A percentile compares a stretch with the other conserved stretches of the same genome.
Evolutionary conservation across 1,284 basidiomycete species (phyloP).

Genomic region (Ceratobasidium sp.): DNA sequence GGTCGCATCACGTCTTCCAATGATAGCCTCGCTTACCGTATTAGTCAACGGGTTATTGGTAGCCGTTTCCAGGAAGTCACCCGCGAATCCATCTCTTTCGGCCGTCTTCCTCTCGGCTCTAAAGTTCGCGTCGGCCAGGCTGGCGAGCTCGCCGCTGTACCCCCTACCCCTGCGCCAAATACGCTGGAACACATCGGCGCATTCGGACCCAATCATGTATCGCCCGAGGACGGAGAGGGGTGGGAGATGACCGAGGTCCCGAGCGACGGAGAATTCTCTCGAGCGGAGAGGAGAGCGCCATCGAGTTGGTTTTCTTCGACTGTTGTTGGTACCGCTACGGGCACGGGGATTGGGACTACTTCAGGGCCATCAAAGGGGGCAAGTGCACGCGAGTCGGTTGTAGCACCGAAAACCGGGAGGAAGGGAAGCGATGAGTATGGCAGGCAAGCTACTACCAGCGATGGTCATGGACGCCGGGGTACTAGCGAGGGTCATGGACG

Average conservation of each 20-base stretch:
- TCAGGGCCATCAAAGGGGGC: slow-evolving; percentile 21
- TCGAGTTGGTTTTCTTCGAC: slow-evolving; percentile 70
- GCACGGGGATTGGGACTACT: slow-evolving; percentile 33
- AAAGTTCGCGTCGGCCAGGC: slow-evolving; percentile 68
- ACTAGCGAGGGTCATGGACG: slow-evolving; percentile 24
- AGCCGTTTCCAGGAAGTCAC: slow-evolving; percentile 79
- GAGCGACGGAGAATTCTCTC: slow-evolving; percentile 26
- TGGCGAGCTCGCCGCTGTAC: slow-evolving; percentile 61
- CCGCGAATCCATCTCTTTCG: slow-evolving; percentile 68
- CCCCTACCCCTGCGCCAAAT: slow-evolving; percentile 31
- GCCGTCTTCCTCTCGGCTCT: slow-evolving; percentile 74
- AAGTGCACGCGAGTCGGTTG: slow-evolving; percentile 29
- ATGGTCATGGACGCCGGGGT: slow-evolving; percentile 29
- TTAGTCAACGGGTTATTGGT: slow-evolving; percentile 72
- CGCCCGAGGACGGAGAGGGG: slow-evolving; percentile 29
- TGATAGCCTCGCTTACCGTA: slow-evolving; percentile 68
- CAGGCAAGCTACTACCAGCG: slow-evolving; percentile 12
- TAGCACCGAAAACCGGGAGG: slow-evolving; percentile 4
- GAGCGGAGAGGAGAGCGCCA: slow-evolving; percentile 19
- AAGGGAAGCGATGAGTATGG: slow-evolving; percentile 30
- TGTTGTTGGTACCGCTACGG: slow-evolving; percentile 57
- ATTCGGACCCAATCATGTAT: slow-evolving; percentile 39
- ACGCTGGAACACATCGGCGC: background rate
- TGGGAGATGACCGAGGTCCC: slow-evolving; percentile 44
- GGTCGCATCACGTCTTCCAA: slow-evolving; percentile 63